These are phyloP conservation scores for Prototheca cutis DNA, from an alignment of 163 green algal species.

Conservation along the genomic window DNA sequence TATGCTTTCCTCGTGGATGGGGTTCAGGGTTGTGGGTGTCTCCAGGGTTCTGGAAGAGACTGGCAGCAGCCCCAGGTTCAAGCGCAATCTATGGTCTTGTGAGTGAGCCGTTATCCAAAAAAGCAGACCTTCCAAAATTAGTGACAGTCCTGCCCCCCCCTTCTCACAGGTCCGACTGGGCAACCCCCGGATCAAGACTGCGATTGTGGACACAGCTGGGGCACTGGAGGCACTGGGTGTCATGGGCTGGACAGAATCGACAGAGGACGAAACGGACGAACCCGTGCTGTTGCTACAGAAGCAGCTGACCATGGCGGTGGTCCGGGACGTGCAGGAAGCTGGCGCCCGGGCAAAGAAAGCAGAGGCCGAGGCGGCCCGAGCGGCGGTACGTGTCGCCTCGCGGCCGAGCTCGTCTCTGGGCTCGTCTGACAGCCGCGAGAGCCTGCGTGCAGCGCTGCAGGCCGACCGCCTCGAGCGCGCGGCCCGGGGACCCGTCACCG, in stretches of 20 bases:
- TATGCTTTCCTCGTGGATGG: too few relatives aligned
- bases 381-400: neutral
- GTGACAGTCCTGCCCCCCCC: too few relatives aligned
- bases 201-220: neutral
- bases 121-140: too few relatives aligned
- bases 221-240: conserved; percentile 8
- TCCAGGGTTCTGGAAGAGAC: too few relatives aligned
- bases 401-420: neutral
- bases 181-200: conserved; percentile 11
- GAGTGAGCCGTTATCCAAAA: too few relatives aligned
- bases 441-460: conserved; percentile 11
- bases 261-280: conserved; percentile 8
- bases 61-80: too few relatives aligned
- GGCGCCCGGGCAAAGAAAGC: conserved; percentile 15
- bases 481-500: conserved; percentile 2
- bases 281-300: conserved; percentile 10
- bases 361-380: conserved; percentile 4
- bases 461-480: conserved; percentile 13
- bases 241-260: conserved; percentile 19
- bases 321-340: conserved; percentile 19
- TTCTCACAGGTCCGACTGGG: neutral
- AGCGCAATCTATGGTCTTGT: too few relatives aligned
- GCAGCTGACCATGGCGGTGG: conserved; percentile 17
- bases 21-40: too few relatives aligned
- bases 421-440: conserved; percentile 4